These are phyloP conservation scores for Debaryomyces udenii DNA, from an alignment of 1,139 yeast genomes.

Conservation along the genomic window DNA sequence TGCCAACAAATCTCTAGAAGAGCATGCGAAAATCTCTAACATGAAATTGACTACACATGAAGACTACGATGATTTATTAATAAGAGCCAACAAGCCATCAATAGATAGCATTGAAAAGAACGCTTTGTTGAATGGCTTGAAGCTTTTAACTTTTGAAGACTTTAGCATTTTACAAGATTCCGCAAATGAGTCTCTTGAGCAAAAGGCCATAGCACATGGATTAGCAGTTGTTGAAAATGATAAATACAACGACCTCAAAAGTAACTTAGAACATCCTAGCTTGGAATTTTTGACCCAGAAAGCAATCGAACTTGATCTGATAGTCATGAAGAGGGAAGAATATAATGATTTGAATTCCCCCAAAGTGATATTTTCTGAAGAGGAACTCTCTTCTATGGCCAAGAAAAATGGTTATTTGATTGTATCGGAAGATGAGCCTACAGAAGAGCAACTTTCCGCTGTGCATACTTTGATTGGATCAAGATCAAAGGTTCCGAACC, in stretches of 20 bases:
- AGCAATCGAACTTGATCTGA: constrained; percentile 23
- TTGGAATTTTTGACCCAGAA: constrained; percentile 22
- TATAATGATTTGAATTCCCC: constrained; percentile 8
- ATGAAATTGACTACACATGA: constrained; percentile 15
- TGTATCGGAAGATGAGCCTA: not conserved
- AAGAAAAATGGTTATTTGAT: not conserved
- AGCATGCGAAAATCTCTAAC: constrained; percentile 17
- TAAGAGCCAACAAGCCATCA: constrained; percentile 42
- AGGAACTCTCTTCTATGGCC: not conserved
- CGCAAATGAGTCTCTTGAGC: constrained; percentile 20
- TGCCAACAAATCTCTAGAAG: constrained; percentile 20
- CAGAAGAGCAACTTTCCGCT: not conserved
- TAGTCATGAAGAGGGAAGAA: constrained; percentile 1
- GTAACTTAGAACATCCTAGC: constrained; percentile 20
- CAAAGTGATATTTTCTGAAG: constrained; percentile 3
- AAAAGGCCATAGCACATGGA: constrained; percentile 19
- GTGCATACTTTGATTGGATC: not conserved
- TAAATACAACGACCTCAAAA: constrained; percentile 19
- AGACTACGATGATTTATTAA: constrained; percentile 37
- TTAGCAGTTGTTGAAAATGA: constrained; percentile 9
- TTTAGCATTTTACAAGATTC: constrained; percentile 21
- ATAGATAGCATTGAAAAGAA: constrained; percentile 30
- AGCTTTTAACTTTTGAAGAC: constrained; percentile 32
- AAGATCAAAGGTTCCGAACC: not conserved
- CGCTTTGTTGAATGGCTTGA: constrained; percentile 35